Evolutionary conservation across 164 flowering plant genomes (phyloP).

Genomic region (Euptelea pleiosperma): DNA sequence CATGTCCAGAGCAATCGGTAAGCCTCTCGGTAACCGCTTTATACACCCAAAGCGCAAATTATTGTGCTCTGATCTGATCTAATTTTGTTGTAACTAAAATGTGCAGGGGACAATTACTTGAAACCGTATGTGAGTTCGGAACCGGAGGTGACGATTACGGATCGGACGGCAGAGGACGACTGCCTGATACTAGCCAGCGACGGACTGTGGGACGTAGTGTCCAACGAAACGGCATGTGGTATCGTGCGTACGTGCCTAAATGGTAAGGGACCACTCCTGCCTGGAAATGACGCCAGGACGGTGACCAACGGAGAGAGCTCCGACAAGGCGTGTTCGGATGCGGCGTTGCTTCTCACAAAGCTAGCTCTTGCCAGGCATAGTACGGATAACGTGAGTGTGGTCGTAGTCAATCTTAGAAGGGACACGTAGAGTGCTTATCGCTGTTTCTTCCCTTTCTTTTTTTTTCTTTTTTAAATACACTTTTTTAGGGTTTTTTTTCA

Average conservation of each 20-base stretch:
- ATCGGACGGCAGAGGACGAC: constrained; percentile 58
- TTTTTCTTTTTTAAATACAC: not conserved
- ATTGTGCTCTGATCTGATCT: not conserved
- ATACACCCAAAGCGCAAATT: no score
- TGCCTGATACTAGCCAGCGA: constrained; percentile 78
- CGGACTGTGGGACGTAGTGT: constrained; percentile 78
- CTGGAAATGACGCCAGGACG: constrained; percentile 16
- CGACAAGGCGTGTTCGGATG: constrained; percentile 71
- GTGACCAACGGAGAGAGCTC: constrained; percentile 34
- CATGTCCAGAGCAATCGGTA: constrained; percentile 77
- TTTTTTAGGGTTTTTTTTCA: no score
- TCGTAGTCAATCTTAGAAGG: constrained; percentile 61
- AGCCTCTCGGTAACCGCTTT: no score
- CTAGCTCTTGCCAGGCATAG: constrained; percentile 75
- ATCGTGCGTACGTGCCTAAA: constrained; percentile 76
- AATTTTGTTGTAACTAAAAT: not conserved
- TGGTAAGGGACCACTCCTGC: constrained; percentile 33
- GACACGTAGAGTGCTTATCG: constrained; percentile 16
- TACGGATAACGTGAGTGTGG: constrained; percentile 75
- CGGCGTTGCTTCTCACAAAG: constrained; percentile 70
- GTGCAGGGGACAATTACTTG: constrained; percentile 57
- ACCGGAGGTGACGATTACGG: constrained; percentile 62
- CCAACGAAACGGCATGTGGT: constrained; percentile 61
- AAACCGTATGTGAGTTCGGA: constrained; percentile 67
- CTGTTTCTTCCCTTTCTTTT: not conserved